Base-by-base conservation (phyloP, 805 yeast genomes). In the Metschnikowia corniflorae region DNA sequence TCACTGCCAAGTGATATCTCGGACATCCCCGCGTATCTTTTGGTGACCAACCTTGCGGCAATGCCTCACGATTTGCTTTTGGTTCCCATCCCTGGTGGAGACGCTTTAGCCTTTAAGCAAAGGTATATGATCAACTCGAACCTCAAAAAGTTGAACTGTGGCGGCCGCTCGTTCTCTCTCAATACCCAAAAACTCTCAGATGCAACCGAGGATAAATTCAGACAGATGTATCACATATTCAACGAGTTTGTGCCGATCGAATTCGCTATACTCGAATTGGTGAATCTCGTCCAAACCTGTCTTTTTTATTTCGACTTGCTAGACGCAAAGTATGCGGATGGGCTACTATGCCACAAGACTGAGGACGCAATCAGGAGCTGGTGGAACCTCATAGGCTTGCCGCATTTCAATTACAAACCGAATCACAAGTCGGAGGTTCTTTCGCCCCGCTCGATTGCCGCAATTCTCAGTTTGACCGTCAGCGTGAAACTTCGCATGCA, bases 41-140 rank as follows among this genome's bases (percentile, higher is more conserved):
- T 82, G 53, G 85, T 93, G 9, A 84, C 96, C 0, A 86, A 86
- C 51, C 58, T 91, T n/a, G 74, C 95, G 0, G 77, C 83, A 10
- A 71, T 91, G 42, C 93, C 95, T 1, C 80, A 91, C 5, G 71
- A 78, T 37, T 60, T 86, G 32, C 81, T 82, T 42, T 61, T 91
- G 34, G 72, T 91, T 18, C 82, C 86, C 2, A 73, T 89, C 2
- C 78, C 81, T 1, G 65, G 67, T 22, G 89, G 89, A 1, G 76
- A 76, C 42, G 51, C 63, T 6, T 60, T 73, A 19, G 60, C 65
- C 0, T 66, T 77, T 2, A 77, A 81, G 68, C 67, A 68, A 15
- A 60, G 65, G 29, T 91, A 86, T 54, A 73, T 75, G 33, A 77
- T 86, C 7, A 89, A 88, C 54, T 80, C 85, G 37, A 80, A 88